phyloP scores from a whole-genome alignment of 768 basidiomycete species.

The Mycena latifolia region DNA sequence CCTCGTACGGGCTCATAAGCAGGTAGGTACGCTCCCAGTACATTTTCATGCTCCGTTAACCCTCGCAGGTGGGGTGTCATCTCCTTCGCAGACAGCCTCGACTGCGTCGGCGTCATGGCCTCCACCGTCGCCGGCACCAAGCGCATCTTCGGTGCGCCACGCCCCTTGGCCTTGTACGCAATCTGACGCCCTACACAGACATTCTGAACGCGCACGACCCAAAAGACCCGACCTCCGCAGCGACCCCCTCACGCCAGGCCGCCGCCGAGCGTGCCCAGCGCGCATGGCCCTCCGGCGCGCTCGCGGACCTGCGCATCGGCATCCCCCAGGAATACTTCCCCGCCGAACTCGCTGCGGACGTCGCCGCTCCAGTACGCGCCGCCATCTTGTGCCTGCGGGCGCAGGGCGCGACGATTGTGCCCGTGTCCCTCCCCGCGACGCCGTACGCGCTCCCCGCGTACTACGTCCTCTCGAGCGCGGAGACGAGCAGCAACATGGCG shows the following conservation, averaged over 20 bases:
- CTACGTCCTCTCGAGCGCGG: conserved; percentile 95
- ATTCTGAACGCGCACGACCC: conserved; percentile 69
- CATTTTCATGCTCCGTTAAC: neutral
- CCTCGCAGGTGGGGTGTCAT: conserved; percentile 85
- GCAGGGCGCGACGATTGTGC: conserved; percentile 74
- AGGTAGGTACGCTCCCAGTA: conserved; percentile 59
- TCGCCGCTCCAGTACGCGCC: conserved; percentile 59
- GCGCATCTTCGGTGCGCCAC: conserved; percentile 73
- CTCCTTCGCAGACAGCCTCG: conserved; percentile 94
- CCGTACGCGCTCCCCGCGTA: conserved; percentile 90
- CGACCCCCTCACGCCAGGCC: conserved; percentile 48
- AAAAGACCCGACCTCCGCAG: conserved; percentile 82
- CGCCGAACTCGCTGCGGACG: conserved; percentile 63
- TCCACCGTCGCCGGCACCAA: conserved; percentile 61
- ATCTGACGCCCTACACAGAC: conserved; percentile 42
- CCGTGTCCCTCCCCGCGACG: conserved; percentile 79
- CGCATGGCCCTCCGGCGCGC: conserved; percentile 26
- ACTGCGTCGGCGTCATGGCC: conserved; percentile 91
- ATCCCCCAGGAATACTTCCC: conserved; percentile 91
- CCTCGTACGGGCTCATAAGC: conserved; percentile 93
- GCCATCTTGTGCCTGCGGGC: conserved; percentile 54
- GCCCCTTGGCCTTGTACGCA: neutral
- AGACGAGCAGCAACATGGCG: conserved; percentile 93
- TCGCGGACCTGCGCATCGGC: conserved; percentile 76
- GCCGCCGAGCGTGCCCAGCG: conserved; percentile 30